Conservation (phyloP, 495 filamentous ascomycete genomes). For the Terfezia claveryi region DNA sequence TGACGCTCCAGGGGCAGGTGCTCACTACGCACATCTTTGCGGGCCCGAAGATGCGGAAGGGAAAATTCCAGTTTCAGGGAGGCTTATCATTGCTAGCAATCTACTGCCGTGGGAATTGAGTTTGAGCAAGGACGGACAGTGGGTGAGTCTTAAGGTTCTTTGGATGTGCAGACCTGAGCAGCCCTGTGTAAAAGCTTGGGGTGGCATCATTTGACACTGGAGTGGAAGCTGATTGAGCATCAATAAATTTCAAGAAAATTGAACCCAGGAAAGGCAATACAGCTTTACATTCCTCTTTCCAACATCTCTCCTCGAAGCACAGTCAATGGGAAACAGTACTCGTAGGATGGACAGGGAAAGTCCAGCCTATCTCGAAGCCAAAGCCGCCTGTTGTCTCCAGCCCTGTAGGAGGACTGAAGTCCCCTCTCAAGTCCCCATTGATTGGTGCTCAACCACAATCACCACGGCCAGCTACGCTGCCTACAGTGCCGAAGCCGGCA, state of each 20-base stretch:
- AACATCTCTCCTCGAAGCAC: slow-evolving; percentile 53
- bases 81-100: slow-evolving; percentile 71
- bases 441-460: background rate
- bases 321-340: slow-evolving; percentile 67
- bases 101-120: slow-evolving; percentile 57
- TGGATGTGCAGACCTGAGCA: background rate
- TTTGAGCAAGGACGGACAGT: slow-evolving; percentile 43
- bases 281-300: slow-evolving; percentile 70
- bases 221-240: slow-evolving; percentile 35
- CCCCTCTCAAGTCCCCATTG: slow-evolving; percentile 17
- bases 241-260: background rate
- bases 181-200: no score
- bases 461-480: background rate
- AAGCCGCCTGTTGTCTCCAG: slow-evolving; percentile 38
- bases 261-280: slow-evolving; percentile 55
- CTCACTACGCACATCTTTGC: background rate
- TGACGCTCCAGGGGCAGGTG: background rate
- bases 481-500: background rate
- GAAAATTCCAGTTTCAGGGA: slow-evolving; percentile 45
- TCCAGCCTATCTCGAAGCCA: slow-evolving; percentile 26
- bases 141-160: slow-evolving; percentile 29
- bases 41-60: slow-evolving; percentile 3
- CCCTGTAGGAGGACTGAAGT: slow-evolving; percentile 32
- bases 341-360: slow-evolving; percentile 84
- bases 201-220: no score